phyloP scores from a whole-genome alignment of 2,329 filamentous ascomycete species.

The Arachnopeziza araneosa region DNA sequence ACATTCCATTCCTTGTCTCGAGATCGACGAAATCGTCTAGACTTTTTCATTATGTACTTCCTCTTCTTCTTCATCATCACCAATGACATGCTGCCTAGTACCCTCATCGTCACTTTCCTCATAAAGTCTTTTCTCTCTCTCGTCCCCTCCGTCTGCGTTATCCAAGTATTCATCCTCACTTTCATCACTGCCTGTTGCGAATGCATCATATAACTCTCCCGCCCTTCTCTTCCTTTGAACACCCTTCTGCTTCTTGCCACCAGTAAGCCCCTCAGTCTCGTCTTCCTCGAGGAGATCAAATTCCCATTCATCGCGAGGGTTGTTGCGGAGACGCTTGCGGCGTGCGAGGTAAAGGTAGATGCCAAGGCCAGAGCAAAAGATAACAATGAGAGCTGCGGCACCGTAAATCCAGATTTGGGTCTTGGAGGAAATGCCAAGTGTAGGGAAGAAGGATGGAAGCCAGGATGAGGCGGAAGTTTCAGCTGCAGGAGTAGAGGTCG shows the following conservation, averaged over 20 bases:
- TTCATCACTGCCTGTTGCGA: constrained; percentile 82
- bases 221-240: constrained; percentile 54
- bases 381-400: constrained; percentile 72
- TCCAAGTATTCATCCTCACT: constrained; percentile 41
- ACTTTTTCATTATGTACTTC: constrained; percentile 18
- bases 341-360: constrained; percentile 77
- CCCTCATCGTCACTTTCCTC: constrained; percentile 31
- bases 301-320: constrained; percentile 77
- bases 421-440: constrained; percentile 79
- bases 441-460: constrained; percentile 83
- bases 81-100: constrained; percentile 44
- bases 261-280: constrained; percentile 54
- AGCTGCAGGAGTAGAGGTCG: constrained; percentile 18
- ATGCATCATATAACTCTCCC: constrained; percentile 94
- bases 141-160: constrained; percentile 35
- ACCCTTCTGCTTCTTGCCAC: constrained; percentile 41
- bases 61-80: constrained; percentile 41
- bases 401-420: constrained; percentile 95
- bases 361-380: constrained; percentile 78
- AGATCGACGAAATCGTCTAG: not conserved
- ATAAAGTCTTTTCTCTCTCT: constrained; percentile 30
- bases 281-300: constrained; percentile 89
- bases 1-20: not conserved
- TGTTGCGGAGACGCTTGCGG: constrained; percentile 68
- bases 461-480: constrained; percentile 37